Base-by-base conservation (phyloP, 2,329 filamentous ascomycete species). In the Xylogone sp. region DNA sequence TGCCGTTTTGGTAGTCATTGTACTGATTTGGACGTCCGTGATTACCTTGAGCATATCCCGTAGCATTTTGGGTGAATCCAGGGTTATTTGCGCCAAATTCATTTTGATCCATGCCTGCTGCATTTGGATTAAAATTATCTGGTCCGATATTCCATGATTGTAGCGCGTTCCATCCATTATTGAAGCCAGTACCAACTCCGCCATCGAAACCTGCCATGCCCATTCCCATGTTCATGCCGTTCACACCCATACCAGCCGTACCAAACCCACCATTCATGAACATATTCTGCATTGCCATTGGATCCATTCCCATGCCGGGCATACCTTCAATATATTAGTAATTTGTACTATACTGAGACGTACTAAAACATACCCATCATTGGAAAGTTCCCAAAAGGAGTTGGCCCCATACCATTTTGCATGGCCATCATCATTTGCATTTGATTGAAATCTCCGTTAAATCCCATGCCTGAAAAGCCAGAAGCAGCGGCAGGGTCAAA, bases 61-160 rank as follows among this genome's bases (percentile, higher is more conserved):
- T 73, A 72, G 75, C 75, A 73, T 79, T 59, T 57, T 64, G 55
- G 54, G 59, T 47, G 80, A 81, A 89, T 75, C 84, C 85, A 78
- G 83, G 78, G 78, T 87, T 87, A 82, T 86, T 84, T 75, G 81
- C 80, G 75, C 86, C 86, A 83, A 82, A 90, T 75, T 89, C 86
- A 88, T 85, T 84, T 78, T 79, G 79, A 74, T 83, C 84, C 82
- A 88, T 88, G 79, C 84, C 83, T 66, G 74, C 81, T 87, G 75
- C 82, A 88, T 83, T 90, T 87, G 83, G 81, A 84, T 84, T 91
- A 85, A 83, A 90, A 87, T 89, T 90, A 89, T 89, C 86, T 86
- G 87, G 86, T 79, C 83, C 62, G 79, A 83, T 82, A 85, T 86
- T 88, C 87, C 86, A 90, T 79, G 85, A 83, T 76, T 88, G 85